phyloP scores from a whole-genome alignment of 306 rosid genomes.

The Prunus fruticosa region DNA sequence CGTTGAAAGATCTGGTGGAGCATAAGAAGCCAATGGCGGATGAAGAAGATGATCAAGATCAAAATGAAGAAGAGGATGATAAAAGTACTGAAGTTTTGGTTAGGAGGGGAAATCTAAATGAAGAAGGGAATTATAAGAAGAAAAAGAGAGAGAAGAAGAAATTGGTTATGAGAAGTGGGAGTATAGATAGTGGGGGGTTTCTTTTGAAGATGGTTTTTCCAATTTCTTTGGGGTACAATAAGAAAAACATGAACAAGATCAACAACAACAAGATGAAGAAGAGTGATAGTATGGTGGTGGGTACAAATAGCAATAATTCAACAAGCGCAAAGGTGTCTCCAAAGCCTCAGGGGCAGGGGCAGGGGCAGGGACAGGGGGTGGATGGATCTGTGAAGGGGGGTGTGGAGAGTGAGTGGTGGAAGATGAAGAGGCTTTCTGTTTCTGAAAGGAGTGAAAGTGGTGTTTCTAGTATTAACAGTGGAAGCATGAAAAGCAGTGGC shows the following conservation, averaged over 20 bases:
- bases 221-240: constrained; percentile 39
- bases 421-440: constrained; percentile 44
- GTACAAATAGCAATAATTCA: background rate
- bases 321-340: constrained; percentile 55
- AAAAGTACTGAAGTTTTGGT: constrained; percentile 13
- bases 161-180: constrained; percentile 27
- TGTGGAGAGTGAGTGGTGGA: constrained; percentile 77
- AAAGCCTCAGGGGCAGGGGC: constrained; percentile 32
- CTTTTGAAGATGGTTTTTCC: constrained; percentile 76
- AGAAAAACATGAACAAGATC: constrained; percentile 1
- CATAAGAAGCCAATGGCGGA: constrained; percentile 24
- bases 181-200: constrained; percentile 57
- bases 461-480: constrained; percentile 50
- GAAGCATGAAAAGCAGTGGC: constrained; percentile 56
- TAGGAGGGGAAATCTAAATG: constrained; percentile 1
- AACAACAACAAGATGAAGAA: constrained; percentile 24
- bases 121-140: background rate
- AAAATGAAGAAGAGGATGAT: constrained; percentile 17
- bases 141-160: constrained; percentile 27
- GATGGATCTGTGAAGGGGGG: constrained; percentile 33
- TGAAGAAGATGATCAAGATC: background rate
- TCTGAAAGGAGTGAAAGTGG: constrained; percentile 48
- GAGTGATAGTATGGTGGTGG: constrained; percentile 21
- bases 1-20: constrained; percentile 83
- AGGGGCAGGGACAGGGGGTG: constrained; percentile 13